Conservation (phyloP, 106 monocot species). For the Acanthochlamys bracteata region DNA sequence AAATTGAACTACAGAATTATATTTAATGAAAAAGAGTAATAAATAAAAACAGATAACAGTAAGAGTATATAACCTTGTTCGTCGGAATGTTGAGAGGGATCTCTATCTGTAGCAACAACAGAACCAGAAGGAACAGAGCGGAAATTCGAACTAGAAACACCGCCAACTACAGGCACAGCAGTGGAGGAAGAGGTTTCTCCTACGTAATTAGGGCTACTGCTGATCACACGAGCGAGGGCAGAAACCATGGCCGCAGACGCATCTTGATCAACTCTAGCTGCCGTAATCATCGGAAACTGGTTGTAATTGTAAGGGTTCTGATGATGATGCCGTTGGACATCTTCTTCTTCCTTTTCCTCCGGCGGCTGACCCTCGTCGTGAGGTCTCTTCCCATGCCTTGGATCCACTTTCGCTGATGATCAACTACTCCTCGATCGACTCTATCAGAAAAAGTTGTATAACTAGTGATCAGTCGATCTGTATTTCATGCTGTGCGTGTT, state of each 20-base stretch:
- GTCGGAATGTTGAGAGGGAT: too few relatives aligned
- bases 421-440: too few relatives aligned
- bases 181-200: background rate
- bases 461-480: background rate
- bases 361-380: conserved; percentile 22
- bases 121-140: too few relatives aligned
- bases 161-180: background rate
- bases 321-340: background rate
- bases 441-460: too few relatives aligned
- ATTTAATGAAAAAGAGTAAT: too few relatives aligned
- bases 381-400: conserved; percentile 61
- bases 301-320: background rate
- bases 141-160: background rate
- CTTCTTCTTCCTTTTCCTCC: conserved; percentile 29
- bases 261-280: conserved; percentile 46
- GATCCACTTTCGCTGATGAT: conserved; percentile 49
- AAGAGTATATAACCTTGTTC: too few relatives aligned
- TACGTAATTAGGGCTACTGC: conserved; percentile 4
- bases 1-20: too few relatives aligned
- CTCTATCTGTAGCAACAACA: too few relatives aligned
- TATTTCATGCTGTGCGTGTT: too few relatives aligned
- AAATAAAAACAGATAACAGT: too few relatives aligned
- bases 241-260: conserved; percentile 49
- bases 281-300: conserved; percentile 8
- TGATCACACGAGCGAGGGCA: conserved; percentile 46